Conservation (phyloP, 202 grass and related monocot species). For the Brachypodium distachyon region DNA sequence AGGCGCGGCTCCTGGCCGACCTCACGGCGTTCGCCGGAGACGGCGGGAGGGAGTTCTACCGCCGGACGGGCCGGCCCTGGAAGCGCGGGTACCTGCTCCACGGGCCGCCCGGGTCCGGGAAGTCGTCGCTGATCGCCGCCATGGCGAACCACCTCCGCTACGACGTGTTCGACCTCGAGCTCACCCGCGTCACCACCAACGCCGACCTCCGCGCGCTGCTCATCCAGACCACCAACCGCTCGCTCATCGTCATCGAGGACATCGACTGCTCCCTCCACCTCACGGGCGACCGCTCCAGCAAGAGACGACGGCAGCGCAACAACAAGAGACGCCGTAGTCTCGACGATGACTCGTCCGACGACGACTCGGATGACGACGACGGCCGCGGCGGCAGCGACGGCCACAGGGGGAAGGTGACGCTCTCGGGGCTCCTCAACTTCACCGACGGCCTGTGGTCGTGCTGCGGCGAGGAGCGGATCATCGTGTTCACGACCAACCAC, state of each 20-base stretch:
- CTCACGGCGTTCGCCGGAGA: constrained; percentile 70
- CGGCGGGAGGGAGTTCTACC: constrained; percentile 74
- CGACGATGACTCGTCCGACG: constrained; percentile 31
- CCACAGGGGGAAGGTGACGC: constrained; percentile 58
- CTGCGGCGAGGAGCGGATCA: constrained; percentile 88
- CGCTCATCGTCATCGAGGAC: constrained; percentile 90
- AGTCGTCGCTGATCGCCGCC: constrained; percentile 88
- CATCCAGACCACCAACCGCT: constrained; percentile 81
- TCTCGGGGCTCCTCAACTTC: constrained; percentile 93
- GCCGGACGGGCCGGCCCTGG: constrained; percentile 61
- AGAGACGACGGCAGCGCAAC: no score
- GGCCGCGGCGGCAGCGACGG: neutral
- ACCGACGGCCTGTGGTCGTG: constrained; percentile 95
- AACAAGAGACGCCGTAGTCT: constrained; percentile 30
- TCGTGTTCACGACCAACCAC: constrained; percentile 96
- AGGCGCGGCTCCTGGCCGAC: constrained; percentile 55
- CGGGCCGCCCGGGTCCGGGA: constrained; percentile 66
- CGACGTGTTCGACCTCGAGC: constrained; percentile 92
- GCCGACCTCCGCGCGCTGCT: constrained; percentile 77
- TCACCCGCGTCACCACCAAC: constrained; percentile 71
- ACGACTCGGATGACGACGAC: constrained; percentile 45
- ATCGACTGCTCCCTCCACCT: constrained; percentile 95
- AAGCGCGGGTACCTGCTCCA: constrained; percentile 91
- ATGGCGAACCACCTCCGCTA: constrained; percentile 93
- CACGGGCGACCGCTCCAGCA: constrained; percentile 56